Conservation (phyloP, 352 stramenopile species). For the Phytophthora pini region DNA sequence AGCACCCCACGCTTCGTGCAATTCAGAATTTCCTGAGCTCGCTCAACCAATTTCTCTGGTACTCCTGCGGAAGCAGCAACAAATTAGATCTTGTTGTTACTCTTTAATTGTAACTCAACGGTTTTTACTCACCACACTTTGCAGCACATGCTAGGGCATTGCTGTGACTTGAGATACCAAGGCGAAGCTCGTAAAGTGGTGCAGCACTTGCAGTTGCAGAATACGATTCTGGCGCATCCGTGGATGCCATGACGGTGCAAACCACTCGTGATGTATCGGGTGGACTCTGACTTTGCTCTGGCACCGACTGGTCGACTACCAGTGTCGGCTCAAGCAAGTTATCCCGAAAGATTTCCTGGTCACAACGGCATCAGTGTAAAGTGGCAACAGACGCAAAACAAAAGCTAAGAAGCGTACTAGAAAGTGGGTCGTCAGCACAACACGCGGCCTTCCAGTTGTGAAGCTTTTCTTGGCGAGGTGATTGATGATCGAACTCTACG, state of each 20-base stretch:
- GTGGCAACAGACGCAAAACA: background rate
- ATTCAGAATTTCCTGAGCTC: conserved; percentile 56
- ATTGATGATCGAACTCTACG: conserved; percentile 50
- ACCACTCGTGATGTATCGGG: conserved; percentile 28
- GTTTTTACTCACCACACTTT: conserved; percentile 54
- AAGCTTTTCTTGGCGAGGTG: conserved; percentile 50
- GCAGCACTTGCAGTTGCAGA: conserved; percentile 29
- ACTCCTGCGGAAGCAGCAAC: conserved; percentile 42
- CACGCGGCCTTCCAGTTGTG: conserved; percentile 44
- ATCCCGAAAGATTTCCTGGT: conserved; percentile 70
- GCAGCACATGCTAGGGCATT: conserved; percentile 77
- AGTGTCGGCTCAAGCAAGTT: conserved; percentile 40
- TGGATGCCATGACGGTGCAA: conserved; percentile 70
- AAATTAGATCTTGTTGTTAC: conserved; percentile 12
- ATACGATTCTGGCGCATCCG: conserved; percentile 24
- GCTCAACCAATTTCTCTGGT: conserved; percentile 42
- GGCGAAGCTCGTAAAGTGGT: conserved; percentile 68
- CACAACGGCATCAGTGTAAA: conserved; percentile 2
- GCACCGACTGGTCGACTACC: conserved; percentile 12
- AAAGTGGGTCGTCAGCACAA: conserved; percentile 85
- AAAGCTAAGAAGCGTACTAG: conserved; percentile 47
- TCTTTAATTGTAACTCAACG: background rate
- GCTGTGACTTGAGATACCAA: conserved; percentile 70
- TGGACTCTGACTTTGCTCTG: conserved; percentile 7
- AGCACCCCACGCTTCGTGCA: conserved; percentile 31